Conservation (phyloP, 495 filamentous ascomycete species). For the Annulohypoxylon stygium region DNA sequence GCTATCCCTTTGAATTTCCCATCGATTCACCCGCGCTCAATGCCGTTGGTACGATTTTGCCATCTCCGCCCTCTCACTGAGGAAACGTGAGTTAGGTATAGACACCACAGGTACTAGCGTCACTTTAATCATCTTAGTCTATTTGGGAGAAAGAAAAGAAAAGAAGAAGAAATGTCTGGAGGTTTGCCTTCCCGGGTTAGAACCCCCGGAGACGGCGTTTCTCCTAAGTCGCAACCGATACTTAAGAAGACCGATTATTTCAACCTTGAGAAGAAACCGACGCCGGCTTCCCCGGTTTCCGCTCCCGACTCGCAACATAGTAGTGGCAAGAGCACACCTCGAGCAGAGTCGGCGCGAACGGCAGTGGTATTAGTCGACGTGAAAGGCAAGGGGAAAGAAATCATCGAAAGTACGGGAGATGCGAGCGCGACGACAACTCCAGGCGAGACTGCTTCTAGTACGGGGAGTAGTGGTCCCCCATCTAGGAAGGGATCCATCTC, state of each 20-base stretch:
- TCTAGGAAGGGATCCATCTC: slow-evolving; percentile 61
- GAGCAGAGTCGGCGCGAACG: slow-evolving; percentile 28
- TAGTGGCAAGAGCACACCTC: slow-evolving; percentile 38
- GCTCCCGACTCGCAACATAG: slow-evolving; percentile 21
- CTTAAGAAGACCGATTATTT: slow-evolving; percentile 57
- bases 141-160: slow-evolving; percentile 13
- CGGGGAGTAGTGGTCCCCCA: slow-evolving; percentile 51
- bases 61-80: slow-evolving; percentile 62
- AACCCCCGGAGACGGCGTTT: slow-evolving; percentile 58
- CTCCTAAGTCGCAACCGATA: slow-evolving; percentile 53
- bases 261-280: slow-evolving; percentile 46
- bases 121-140: slow-evolving; percentile 16
- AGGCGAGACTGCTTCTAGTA: slow-evolving; percentile 52
- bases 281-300: slow-evolving; percentile 14
- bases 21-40: slow-evolving; percentile 48
- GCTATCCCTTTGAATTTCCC: slow-evolving; percentile 43
- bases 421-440: slow-evolving; percentile 51
- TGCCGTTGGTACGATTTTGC: slow-evolving; percentile 58
- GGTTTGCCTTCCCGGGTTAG: slow-evolving; percentile 43
- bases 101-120: slow-evolving; percentile 42
- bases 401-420: slow-evolving; percentile 47
- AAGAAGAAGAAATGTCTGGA: slow-evolving; percentile 49
- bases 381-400: slow-evolving; percentile 44
- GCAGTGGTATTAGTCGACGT: slow-evolving; percentile 28
- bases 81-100: slow-evolving; percentile 60